phyloP scores from a whole-genome alignment of 495 filamentous ascomycete species.

The Penicillium cataractarum region DNA sequence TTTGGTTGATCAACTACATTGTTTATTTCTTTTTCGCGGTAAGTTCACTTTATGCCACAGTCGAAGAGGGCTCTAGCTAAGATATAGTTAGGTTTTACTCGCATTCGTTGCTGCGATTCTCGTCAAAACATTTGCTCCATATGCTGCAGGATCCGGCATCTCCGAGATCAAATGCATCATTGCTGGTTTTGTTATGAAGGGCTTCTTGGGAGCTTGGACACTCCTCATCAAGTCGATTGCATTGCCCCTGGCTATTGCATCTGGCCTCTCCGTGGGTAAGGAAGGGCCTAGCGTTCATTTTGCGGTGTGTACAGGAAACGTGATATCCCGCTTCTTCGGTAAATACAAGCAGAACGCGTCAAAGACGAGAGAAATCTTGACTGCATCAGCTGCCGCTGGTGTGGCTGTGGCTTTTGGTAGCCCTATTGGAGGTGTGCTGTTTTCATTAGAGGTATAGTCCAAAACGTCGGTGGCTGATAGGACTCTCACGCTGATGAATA shows the following conservation, averaged over 20 bases:
- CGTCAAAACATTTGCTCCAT: conserved; percentile 93
- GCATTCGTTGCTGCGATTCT: conserved; percentile 80
- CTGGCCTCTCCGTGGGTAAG: conserved; percentile 93
- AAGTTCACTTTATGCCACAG: conserved; percentile 26
- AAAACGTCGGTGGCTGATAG: neutral
- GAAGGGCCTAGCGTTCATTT: conserved; percentile 98
- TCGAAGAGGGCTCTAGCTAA: conserved; percentile 1
- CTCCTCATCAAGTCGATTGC: conserved; percentile 92
- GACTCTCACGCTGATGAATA: conserved; percentile 20
- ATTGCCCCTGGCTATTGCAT: conserved; percentile 89
- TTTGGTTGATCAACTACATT: conserved; percentile 80
- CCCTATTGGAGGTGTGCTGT: conserved; percentile 94
- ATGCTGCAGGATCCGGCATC: conserved; percentile 95
- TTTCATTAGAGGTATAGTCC: conserved; percentile 77
- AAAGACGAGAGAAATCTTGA: conserved; percentile 93
- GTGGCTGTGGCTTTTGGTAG: conserved; percentile 97
- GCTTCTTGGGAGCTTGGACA: conserved; percentile 91
- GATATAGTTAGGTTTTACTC: conserved; percentile 67
- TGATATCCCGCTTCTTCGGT: conserved; percentile 88
- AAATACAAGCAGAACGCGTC: conserved; percentile 93
- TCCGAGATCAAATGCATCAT: conserved; percentile 99
- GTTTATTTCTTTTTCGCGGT: conserved; percentile 90
- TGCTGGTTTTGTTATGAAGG: conserved; percentile 99
- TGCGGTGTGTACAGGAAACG: conserved; percentile 96
- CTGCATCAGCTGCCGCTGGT: conserved; percentile 90